Evolutionary conservation across 805 yeast genomes (phyloP).

Genomic region (Tetrapisispora pingtungensis): DNA sequence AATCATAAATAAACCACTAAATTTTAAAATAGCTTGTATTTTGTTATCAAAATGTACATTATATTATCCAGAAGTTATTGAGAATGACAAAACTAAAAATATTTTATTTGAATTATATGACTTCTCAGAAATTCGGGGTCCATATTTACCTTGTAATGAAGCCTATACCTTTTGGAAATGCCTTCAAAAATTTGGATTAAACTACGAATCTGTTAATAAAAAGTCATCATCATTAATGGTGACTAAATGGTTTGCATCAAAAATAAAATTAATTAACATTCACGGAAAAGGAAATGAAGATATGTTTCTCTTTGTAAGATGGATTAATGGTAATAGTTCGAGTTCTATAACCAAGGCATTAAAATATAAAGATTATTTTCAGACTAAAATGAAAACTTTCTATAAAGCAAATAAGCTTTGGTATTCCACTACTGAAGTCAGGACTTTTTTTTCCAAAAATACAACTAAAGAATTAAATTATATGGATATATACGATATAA

Average conservation of each 20-base stretch:
- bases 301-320: constrained; percentile 32
- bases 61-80: constrained; percentile 10
- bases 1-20: constrained; percentile 13
- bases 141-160: constrained; percentile 36
- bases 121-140: constrained; percentile 53
- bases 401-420: neutral
- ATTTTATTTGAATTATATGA: constrained; percentile 44
- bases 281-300: constrained; percentile 8
- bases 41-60: constrained; percentile 14
- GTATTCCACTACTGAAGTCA: neutral
- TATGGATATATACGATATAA: neutral
- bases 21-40: constrained; percentile 19
- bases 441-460: neutral
- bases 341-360: too few species aligned
- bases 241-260: constrained; percentile 36
- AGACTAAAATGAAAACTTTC: neutral
- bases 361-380: neutral
- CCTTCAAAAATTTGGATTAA: constrained; percentile 30
- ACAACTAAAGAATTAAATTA: too few species aligned
- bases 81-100: constrained; percentile 35
- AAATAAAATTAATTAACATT: constrained; percentile 9
- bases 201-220: constrained; percentile 25
- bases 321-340: constrained; percentile 31
- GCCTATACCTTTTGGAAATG: constrained; percentile 47
- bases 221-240: constrained; percentile 29